Evolutionary conservation across 1,284 basidiomycete species (phyloP), one percentile per base, ranked within the genome.

Genomic region (Rhodofomes roseus): DNA sequence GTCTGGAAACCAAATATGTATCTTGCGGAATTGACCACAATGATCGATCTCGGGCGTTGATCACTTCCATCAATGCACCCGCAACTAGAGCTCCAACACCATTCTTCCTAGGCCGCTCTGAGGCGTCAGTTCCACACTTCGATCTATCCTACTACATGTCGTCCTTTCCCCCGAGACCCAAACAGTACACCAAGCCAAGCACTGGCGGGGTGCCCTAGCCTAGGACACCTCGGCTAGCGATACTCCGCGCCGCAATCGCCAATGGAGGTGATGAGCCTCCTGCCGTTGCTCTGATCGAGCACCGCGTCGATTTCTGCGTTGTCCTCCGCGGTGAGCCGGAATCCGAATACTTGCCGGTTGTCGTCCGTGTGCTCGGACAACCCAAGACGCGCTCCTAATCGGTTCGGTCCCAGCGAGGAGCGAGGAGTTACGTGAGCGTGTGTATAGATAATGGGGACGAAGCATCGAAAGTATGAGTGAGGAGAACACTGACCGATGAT

Each of bases 181-280:
- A n/a, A n/a, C n/a, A n/a, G n/a, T n/a, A n/a, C n/a, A 39, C 16
- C 14, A 14, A 18, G 37, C 37, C 37, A 27, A 48, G 46, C 20
- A 23, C 16, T 16, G n/a, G 14, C 18, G 25, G 12, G 4, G 3
- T 9, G 25, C 46, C 12, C 23, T n/a, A 8, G 44, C 27, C 9
- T 11, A 2, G n/a, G n/a, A n/a, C n/a, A n/a, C n/a, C 23, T 20
- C 20, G 53, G 18, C 76, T 62, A 85, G 48, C 90, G 85, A 73
- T 93, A 93, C 75, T 93, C 90, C 22, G 87, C 86, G 40, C 91
- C 91, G 71, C 90, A 92, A 69, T 93, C 91, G 5, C 90, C 90
- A 60, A 93, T 85, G 18, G 76, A 79, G 16, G 77, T 81, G 61
- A 90, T 87, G 70, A 92, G 77, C 36, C 68, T 77, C 44, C 82